A percentile compares a stretch with the other conserved stretches of the same genome.
These are phyloP conservation scores for Russula sp. DNA, from an alignment of 768 basidiomycete species.

Conservation along the genomic window DNA sequence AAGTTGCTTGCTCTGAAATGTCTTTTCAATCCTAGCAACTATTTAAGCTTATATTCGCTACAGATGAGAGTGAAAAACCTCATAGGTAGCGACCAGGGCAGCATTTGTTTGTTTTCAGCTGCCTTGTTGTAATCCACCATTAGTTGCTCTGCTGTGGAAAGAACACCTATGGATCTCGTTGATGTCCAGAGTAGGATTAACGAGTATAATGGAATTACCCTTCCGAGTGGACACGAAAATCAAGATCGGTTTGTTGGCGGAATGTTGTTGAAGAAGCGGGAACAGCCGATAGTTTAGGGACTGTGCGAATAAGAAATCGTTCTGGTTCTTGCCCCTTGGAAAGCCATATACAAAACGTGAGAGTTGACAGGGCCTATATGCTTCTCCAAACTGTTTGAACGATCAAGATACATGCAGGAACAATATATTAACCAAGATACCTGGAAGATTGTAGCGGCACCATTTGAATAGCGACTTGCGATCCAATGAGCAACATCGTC, in stretches of 20 bases:
- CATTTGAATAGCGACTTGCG: conserved; percentile 36
- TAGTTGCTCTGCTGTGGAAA: conserved; percentile 70
- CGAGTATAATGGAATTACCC: conserved; percentile 36
- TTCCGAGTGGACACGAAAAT: conserved; percentile 88
- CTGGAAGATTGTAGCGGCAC: conserved; percentile 59
- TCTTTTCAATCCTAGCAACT: conserved; percentile 41
- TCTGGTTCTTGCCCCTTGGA: conserved; percentile 50
- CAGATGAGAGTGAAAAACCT: conserved; percentile 33
- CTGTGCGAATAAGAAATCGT: conserved; percentile 72
- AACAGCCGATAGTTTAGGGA: conserved; percentile 70
- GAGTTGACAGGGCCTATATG: conserved; percentile 81
- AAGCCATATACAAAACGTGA: conserved; percentile 67
- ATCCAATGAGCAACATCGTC: conserved; percentile 89
- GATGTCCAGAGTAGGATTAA: conserved; percentile 6
- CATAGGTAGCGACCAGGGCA: conserved; percentile 65
- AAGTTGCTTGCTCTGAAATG: conserved; percentile 63
- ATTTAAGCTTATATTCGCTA: not conserved
- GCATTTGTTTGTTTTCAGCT: conserved; percentile 35
- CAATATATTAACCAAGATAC: conserved; percentile 32
- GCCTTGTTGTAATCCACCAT: conserved; percentile 60
- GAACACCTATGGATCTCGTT: conserved; percentile 28
- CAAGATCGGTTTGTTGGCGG: conserved; percentile 74
- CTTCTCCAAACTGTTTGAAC: conserved; percentile 74
- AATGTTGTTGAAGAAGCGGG: conserved; percentile 61
- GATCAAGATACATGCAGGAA: not conserved